These are phyloP conservation scores for Powellomyces hirtus DNA, from an alignment of 192 early-diverging fungal species.

Conservation along the genomic window DNA sequence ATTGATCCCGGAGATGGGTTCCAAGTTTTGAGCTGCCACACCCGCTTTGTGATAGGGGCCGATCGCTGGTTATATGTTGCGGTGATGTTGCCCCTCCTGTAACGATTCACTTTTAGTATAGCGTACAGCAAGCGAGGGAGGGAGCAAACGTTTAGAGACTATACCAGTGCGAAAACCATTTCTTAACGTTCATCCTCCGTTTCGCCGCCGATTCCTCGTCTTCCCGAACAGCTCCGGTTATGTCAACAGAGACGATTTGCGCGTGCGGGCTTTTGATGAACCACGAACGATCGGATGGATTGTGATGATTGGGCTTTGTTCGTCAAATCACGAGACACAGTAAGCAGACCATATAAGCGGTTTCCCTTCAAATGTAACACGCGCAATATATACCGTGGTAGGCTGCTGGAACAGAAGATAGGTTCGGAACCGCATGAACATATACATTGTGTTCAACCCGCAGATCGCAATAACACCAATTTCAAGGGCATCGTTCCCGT, in stretches of 20 bases:
- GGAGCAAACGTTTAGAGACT: too few relatives aligned
- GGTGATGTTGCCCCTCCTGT: too few relatives aligned
- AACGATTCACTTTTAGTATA: too few relatives aligned
- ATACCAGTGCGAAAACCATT: not conserved
- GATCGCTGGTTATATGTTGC: too few relatives aligned
- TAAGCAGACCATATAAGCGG: conserved; percentile 17
- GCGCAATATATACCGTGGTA: not conserved
- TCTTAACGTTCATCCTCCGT: not conserved
- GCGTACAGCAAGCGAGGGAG: too few relatives aligned
- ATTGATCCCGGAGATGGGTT: conserved; percentile 8
- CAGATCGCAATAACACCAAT: not conserved
- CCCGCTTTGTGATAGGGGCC: not conserved
- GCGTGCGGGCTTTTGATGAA: conserved; percentile 21
- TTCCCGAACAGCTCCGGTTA: not conserved
- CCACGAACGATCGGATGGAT: conserved; percentile 4
- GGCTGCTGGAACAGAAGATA: conserved; percentile 21
- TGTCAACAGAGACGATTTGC: conserved; percentile 13
- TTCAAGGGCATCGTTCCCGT: not conserved
- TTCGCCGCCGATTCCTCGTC: not conserved
- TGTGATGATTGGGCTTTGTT: not conserved
- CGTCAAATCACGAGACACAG: too few relatives aligned
- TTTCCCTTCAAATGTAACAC: conserved; percentile 11
- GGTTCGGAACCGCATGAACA: conserved; percentile 19
- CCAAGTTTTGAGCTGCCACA: conserved; percentile 25
- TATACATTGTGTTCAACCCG: conserved; percentile 16